A percentile compares a stretch with the other conserved stretches of the same genome.
Evolutionary conservation across 2,329 filamentous ascomycete genomes (phyloP).

Genomic region (Bipolaris zeicola): DNA sequence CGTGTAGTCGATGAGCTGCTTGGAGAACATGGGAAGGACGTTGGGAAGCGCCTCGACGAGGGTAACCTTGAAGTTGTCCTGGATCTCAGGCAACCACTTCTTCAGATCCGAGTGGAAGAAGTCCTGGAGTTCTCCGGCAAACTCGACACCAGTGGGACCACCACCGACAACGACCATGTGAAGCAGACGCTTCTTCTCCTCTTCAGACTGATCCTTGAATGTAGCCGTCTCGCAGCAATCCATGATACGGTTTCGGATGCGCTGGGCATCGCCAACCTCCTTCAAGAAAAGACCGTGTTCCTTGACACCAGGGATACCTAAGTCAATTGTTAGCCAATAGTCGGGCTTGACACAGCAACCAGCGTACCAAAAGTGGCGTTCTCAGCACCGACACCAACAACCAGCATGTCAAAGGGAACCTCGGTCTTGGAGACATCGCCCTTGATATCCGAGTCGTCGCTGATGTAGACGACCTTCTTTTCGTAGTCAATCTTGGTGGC

Average conservation of each 20-base stretch:
- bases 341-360: background rate
- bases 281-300: constrained; percentile 98
- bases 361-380: constrained; percentile 89
- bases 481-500: constrained; percentile 94
- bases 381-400: constrained; percentile 95
- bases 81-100: constrained; percentile 97
- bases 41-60: constrained; percentile 96
- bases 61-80: constrained; percentile 93
- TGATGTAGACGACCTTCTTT: constrained; percentile 84
- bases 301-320: constrained; percentile 85
- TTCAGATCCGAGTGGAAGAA: constrained; percentile 98
- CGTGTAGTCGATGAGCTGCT: constrained; percentile 98
- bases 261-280: constrained; percentile 94
- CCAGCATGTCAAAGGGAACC: constrained; percentile 97
- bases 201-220: constrained; percentile 90
- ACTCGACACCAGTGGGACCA: constrained; percentile 96
- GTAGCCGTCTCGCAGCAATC: constrained; percentile 98
- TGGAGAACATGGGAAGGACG: constrained; percentile 96
- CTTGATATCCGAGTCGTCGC: constrained; percentile 92
- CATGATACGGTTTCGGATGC: constrained; percentile 98
- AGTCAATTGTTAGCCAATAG: constrained; percentile 21
- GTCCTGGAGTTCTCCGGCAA: constrained; percentile 96
- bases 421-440: constrained; percentile 81
- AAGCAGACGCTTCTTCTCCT: constrained; percentile 90
- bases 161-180: constrained; percentile 92